These are phyloP conservation scores for Jackrogersella minutella DNA, from an alignment of 495 filamentous ascomycete genomes.

Conservation along the genomic window DNA sequence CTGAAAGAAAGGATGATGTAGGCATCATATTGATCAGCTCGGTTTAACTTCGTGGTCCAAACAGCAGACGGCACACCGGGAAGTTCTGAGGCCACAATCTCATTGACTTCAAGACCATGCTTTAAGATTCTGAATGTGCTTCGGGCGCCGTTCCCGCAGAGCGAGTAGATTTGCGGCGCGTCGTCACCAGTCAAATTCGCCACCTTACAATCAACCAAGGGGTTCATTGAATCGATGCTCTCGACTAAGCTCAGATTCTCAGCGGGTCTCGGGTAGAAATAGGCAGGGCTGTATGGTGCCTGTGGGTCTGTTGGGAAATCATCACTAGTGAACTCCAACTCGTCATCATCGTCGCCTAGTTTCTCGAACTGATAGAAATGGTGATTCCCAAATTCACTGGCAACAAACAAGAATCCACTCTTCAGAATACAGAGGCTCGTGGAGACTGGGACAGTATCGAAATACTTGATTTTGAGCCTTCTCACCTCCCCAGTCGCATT, in stretches of 20 bases:
- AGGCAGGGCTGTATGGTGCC: slow-evolving; percentile 74
- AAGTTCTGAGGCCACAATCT: slow-evolving; percentile 92
- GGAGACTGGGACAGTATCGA: slow-evolving; percentile 92
- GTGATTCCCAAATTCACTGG: slow-evolving; percentile 90
- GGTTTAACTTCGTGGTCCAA: slow-evolving; percentile 93
- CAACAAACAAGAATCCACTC: slow-evolving; percentile 94
- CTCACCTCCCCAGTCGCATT: slow-evolving; percentile 81
- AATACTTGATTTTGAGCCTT: slow-evolving; percentile 93
- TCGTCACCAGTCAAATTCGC: slow-evolving; percentile 89
- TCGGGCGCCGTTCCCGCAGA: slow-evolving; percentile 85
- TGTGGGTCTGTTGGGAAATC: slow-evolving; percentile 76
- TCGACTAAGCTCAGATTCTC: slow-evolving; percentile 87
- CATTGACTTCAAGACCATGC: slow-evolving; percentile 89
- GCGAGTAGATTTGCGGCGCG: slow-evolving; percentile 93
- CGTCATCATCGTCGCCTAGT: slow-evolving; percentile 94
- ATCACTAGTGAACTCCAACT: slow-evolving; percentile 84
- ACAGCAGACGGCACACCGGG: slow-evolving; percentile 86
- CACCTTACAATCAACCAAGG: slow-evolving; percentile 87
- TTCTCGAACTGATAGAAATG: slow-evolving; percentile 98
- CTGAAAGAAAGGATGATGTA: slow-evolving; percentile 75
- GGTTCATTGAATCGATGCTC: slow-evolving; percentile 88
- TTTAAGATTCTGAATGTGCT: slow-evolving; percentile 91
- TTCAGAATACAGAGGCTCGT: slow-evolving; percentile 89
- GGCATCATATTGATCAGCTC: slow-evolving; percentile 82
- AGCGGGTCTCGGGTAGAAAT: slow-evolving; percentile 80